phyloP scores from a whole-genome alignment of 768 basidiomycete genomes.

The Leccinum broughii region DNA sequence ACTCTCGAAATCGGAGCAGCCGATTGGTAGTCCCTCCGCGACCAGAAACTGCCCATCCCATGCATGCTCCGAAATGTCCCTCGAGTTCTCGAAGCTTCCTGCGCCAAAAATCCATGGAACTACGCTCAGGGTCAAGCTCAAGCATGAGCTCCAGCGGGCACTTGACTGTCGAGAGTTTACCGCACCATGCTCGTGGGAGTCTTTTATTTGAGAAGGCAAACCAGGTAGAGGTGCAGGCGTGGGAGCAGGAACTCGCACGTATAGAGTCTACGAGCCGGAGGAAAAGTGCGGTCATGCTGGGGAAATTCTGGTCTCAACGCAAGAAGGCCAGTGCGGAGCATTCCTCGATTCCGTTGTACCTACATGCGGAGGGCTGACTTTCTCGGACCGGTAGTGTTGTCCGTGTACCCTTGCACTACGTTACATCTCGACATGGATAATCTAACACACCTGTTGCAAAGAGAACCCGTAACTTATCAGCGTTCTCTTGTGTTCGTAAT shows the following conservation, averaged over 20 bases:
- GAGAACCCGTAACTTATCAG: slow-evolving; percentile 12
- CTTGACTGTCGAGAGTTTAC: slow-evolving; percentile 19
- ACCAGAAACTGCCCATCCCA: slow-evolving; percentile 32
- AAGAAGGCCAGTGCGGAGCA: slow-evolving; percentile 28
- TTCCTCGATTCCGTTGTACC: slow-evolving; percentile 21
- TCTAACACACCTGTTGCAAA: slow-evolving; percentile 12
- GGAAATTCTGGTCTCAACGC: slow-evolving; percentile 27
- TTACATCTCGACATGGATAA: slow-evolving; percentile 13
- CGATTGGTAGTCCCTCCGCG: slow-evolving; percentile 20
- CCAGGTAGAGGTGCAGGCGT: slow-evolving; percentile 52
- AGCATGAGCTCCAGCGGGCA: slow-evolving; percentile 51
- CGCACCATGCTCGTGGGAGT: slow-evolving; percentile 15
- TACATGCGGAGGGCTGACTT: slow-evolving; percentile 28
- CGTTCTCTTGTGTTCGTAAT: slow-evolving; percentile 9
- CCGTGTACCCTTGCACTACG: slow-evolving; percentile 6
- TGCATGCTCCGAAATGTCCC: slow-evolving; percentile 12
- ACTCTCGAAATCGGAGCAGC: slow-evolving; percentile 15
- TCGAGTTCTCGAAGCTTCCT: slow-evolving; percentile 18
- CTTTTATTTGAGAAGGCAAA: slow-evolving; percentile 31
- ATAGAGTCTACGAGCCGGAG: slow-evolving; percentile 64
- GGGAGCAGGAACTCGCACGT: slow-evolving; percentile 76
- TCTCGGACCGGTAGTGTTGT: not conserved
- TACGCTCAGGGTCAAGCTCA: slow-evolving; percentile 36
- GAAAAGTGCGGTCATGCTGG: slow-evolving; percentile 40
- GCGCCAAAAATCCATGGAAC: slow-evolving; percentile 23